Conservation (phyloP, 345 rosid species). For the Eutrema heterophyllum region DNA sequence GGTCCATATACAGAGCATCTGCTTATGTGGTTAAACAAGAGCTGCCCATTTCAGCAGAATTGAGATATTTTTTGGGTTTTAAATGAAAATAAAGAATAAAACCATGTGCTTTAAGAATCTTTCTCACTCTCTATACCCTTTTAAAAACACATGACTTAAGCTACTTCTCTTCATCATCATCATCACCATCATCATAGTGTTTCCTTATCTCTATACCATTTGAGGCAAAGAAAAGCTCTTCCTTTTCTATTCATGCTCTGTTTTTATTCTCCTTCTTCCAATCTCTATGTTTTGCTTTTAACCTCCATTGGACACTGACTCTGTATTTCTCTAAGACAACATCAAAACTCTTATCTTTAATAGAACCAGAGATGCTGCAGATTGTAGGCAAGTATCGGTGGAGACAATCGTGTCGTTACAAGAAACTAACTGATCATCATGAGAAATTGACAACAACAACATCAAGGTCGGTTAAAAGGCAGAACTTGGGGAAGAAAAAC, state of each 20-base stretch:
- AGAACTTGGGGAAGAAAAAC: slow-evolving; percentile 40
- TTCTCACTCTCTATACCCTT: slow-evolving; percentile 17
- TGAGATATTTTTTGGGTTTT: neutral
- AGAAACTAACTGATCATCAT: slow-evolving; percentile 31
- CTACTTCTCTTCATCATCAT: slow-evolving; percentile 9
- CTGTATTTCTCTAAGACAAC: neutral
- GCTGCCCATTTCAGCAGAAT: slow-evolving; percentile 12
- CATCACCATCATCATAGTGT: slow-evolving; percentile 9
- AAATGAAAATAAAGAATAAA: slow-evolving; percentile 22
- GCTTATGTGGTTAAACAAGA: slow-evolving; percentile 29
- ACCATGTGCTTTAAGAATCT: slow-evolving; percentile 34
- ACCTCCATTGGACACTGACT: neutral
- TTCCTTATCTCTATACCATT: slow-evolving; percentile 9
- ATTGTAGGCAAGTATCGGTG: slow-evolving; percentile 19
- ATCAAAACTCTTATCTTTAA: neutral
- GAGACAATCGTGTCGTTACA: slow-evolving; percentile 35
- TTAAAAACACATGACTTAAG: slow-evolving; percentile 9
- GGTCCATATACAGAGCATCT: slow-evolving; percentile 35
- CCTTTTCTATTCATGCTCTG: neutral
- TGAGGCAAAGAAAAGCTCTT: neutral
- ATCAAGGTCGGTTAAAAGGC: slow-evolving; percentile 36
- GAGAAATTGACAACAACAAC: slow-evolving; percentile 8
- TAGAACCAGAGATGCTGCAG: slow-evolving; percentile 14
- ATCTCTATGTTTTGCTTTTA: neutral
- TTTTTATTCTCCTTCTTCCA: neutral